Percentiles rank a stretch among this genome's conserved stretches.
Evolutionary conservation across 2,329 filamentous ascomycete species (phyloP).

Genomic region (Fusarium newnesense): DNA sequence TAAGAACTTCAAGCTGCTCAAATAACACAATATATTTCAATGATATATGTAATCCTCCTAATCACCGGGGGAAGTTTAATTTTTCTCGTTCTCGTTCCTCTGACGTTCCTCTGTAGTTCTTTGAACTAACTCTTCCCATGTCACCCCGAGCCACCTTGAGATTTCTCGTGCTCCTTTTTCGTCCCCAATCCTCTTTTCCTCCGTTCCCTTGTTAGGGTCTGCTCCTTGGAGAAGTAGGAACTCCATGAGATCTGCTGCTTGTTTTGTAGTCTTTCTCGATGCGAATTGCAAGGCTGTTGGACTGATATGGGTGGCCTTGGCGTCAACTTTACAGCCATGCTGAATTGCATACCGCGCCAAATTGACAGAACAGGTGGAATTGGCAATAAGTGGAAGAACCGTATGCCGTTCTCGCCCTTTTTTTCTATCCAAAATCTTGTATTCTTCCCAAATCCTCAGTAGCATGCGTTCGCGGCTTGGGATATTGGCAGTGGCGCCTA

Average conservation of each 20-base stretch:
- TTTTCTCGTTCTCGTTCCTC: fast-evolving
- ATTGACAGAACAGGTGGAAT: not conserved
- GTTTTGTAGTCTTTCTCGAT: fast-evolving
- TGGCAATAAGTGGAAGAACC: not conserved
- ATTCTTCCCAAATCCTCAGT: not conserved
- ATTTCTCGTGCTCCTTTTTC: not conserved
- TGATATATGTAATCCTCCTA: no score
- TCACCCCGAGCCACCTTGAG: not conserved
- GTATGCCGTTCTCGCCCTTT: no score
- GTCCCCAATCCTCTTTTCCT: not conserved
- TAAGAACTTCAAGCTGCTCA: not conserved
- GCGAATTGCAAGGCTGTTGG: not conserved
- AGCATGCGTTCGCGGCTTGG: not conserved
- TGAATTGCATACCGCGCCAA: not conserved
- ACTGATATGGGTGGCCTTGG: fast-evolving
- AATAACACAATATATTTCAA: fast-evolving
- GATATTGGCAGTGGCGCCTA: not conserved
- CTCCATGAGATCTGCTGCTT: not conserved
- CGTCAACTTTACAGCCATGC: fast-evolving
- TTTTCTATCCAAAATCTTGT: not conserved
- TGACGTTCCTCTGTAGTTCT: fast-evolving
- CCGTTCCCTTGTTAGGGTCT: not conserved
- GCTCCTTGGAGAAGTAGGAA: not conserved
- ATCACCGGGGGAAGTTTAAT: no score
- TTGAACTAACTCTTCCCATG: not conserved